Evolutionary conservation across 306 rosid genomes (phyloP).

Genomic region (Spatholobus suberectus): DNA sequence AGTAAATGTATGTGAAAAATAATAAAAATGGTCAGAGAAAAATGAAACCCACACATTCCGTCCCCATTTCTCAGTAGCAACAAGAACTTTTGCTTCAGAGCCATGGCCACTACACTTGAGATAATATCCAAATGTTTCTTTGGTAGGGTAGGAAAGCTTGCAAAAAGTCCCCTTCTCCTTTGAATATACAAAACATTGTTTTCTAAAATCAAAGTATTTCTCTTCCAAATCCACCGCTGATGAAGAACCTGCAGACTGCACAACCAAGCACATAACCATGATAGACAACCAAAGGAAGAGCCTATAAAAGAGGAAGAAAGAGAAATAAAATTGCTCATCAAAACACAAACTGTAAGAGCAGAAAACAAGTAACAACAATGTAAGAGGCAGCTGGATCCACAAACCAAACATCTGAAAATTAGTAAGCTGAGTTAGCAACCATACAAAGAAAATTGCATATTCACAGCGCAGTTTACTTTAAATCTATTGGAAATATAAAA

Average conservation of each 20-base stretch:
- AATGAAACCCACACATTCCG: constrained; percentile 82
- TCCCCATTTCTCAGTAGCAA: constrained; percentile 95
- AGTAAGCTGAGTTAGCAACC: neutral
- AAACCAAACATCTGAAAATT: neutral
- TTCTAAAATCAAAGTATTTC: constrained; percentile 94
- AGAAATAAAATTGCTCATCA: neutral
- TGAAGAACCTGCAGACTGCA: constrained; percentile 77
- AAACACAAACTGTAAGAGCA: constrained; percentile 19
- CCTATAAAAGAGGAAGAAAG: neutral
- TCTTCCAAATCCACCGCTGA: constrained; percentile 64
- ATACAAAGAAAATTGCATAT: neutral
- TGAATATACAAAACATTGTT: constrained; percentile 84
- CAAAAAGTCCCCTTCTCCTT: constrained; percentile 74
- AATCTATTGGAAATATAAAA: constrained; percentile 13
- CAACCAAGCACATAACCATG: constrained; percentile 40
- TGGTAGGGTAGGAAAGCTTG: constrained; percentile 95
- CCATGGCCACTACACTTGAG: constrained; percentile 90
- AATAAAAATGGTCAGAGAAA: constrained; percentile 23
- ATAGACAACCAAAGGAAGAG: constrained; percentile 29
- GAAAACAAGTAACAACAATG: constrained; percentile 3
- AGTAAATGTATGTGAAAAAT: constrained; percentile 21
- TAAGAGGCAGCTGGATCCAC: constrained; percentile 22
- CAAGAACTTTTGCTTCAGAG: constrained; percentile 79
- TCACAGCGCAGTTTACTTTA: neutral
- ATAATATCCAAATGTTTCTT: constrained; percentile 82